These are phyloP conservation scores for Globisporangium camurandrum DNA, from an alignment of 352 stramenopile genomes.

Conservation along the genomic window DNA sequence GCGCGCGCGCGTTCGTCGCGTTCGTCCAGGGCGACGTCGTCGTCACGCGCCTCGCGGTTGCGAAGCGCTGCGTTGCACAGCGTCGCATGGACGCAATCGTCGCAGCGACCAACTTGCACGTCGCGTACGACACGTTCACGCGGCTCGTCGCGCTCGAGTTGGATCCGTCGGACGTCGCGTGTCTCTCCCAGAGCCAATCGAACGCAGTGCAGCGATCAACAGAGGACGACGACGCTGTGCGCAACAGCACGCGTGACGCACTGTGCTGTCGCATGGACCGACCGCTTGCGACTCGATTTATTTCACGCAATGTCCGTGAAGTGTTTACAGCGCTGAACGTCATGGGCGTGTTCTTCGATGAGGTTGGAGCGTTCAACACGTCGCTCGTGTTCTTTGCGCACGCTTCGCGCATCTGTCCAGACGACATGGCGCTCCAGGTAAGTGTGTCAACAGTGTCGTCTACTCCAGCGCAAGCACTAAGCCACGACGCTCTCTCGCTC, in stretches of 20 bases:
- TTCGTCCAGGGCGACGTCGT: constrained; percentile 26
- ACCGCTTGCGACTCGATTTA: constrained; percentile 19
- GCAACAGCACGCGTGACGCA: background rate
- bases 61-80: constrained; percentile 13
- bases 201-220: too few relatives aligned
- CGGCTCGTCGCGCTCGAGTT: constrained; percentile 12
- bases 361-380: constrained; percentile 36
- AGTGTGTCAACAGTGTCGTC: background rate
- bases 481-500: background rate
- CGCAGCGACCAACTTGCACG: too few relatives aligned
- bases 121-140: constrained; percentile 17
- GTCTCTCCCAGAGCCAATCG: constrained; percentile 8
- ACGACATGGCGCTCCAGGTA: constrained; percentile 33
- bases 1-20: constrained; percentile 18
- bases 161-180: constrained; percentile 17
- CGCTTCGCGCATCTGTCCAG: constrained; percentile 25
- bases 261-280: background rate
- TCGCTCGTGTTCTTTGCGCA: constrained; percentile 37
- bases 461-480: background rate
- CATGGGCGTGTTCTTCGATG: constrained; percentile 63
- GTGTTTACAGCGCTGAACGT: constrained; percentile 36
- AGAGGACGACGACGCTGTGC: background rate
- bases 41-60: constrained; percentile 2
- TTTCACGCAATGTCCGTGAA: constrained; percentile 34
- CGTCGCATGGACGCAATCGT: too few relatives aligned